A percentile compares a stretch with the other conserved stretches of the same genome.
Conservation (phyloP, 2,329 filamentous ascomycete species). For the Fusarium heterosporum region DNA sequence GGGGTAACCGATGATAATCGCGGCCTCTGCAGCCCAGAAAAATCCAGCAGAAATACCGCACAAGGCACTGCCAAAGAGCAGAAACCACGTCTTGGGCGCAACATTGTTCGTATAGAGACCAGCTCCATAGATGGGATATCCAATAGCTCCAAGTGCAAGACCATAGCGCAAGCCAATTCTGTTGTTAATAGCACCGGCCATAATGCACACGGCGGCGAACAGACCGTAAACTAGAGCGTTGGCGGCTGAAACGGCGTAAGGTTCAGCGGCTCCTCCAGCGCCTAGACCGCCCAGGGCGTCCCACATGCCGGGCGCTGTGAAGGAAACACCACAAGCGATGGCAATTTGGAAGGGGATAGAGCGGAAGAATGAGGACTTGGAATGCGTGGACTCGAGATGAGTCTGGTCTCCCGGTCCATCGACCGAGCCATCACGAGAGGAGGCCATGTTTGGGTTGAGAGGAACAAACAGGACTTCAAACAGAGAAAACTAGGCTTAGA, state of each 20-base stretch:
- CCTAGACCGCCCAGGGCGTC: conserved; percentile 45
- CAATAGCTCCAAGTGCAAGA: conserved; percentile 14
- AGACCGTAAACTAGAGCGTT: conserved; percentile 11
- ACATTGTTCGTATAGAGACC: conserved; percentile 25
- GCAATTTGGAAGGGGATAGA: conserved; percentile 37
- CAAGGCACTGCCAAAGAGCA: conserved; percentile 49
- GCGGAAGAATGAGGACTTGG: conserved; percentile 20
- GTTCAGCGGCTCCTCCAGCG: conserved; percentile 65
- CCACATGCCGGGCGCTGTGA: conserved; percentile 45
- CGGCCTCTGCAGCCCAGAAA: conserved; percentile 52
- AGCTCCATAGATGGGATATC: conserved; percentile 17
- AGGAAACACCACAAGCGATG: conserved; percentile 38
- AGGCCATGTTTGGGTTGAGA: conserved; percentile 6
- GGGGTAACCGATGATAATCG: conserved; percentile 54
- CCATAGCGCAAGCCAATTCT: conserved; percentile 3
- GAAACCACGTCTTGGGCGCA: conserved; percentile 43
- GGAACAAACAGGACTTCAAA: neutral
- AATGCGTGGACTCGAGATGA: neutral
- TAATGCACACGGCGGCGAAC: conserved; percentile 20
- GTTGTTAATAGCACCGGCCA: conserved; percentile 22
- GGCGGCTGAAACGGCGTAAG: conserved; percentile 58
- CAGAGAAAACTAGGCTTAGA: neutral
- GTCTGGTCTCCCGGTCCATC: neutral
- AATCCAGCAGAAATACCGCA: conserved; percentile 55
- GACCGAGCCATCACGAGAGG: conserved; percentile 10